Evolutionary conservation across 1,284 basidiomycete genomes (phyloP).

Genomic region (Pseudozyma pruni): DNA sequence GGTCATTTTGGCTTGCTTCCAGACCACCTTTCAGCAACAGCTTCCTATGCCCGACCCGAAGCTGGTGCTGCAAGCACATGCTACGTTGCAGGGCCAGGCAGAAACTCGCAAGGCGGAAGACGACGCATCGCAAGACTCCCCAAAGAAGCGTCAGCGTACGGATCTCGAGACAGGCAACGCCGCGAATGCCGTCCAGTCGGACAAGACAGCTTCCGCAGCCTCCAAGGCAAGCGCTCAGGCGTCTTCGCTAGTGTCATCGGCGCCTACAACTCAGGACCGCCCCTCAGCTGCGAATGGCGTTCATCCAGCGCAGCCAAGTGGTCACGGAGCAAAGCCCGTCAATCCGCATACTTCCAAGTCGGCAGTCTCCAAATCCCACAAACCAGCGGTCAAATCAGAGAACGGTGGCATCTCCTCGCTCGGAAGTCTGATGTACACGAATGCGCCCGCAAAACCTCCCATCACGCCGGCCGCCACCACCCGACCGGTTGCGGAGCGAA

Average conservation of each 20-base stretch:
- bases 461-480: constrained; percentile 1
- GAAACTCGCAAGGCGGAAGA: constrained; percentile 35
- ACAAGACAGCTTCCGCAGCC: not conserved
- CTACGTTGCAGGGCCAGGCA: constrained; percentile 18
- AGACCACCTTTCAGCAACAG: constrained; percentile 65
- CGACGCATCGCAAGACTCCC: constrained; percentile 10
- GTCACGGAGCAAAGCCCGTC: constrained; percentile 3
- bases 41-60: constrained; percentile 38
- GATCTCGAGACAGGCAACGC: no score
- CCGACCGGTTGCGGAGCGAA: constrained; percentile 11
- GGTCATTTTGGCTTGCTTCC: constrained; percentile 71
- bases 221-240: no score
- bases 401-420: constrained; percentile 12
- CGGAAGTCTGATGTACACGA: constrained; percentile 28
- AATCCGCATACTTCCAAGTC: constrained; percentile 25
- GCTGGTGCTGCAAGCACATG: constrained; percentile 23
- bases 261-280: no score
- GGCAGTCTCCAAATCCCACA: constrained; percentile 12
- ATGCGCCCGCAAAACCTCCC: constrained; percentile 22
- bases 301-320: not conserved
- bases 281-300: not conserved
- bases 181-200: not conserved
- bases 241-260: no score
- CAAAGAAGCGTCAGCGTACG: constrained; percentile 29
- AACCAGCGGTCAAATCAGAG: constrained; percentile 22